Percentiles rank a stretch among this genome's conserved stretches.
phyloP scores from a whole-genome alignment of 2,329 filamentous ascomycete genomes.

The Chrysoporthe puriensis region DNA sequence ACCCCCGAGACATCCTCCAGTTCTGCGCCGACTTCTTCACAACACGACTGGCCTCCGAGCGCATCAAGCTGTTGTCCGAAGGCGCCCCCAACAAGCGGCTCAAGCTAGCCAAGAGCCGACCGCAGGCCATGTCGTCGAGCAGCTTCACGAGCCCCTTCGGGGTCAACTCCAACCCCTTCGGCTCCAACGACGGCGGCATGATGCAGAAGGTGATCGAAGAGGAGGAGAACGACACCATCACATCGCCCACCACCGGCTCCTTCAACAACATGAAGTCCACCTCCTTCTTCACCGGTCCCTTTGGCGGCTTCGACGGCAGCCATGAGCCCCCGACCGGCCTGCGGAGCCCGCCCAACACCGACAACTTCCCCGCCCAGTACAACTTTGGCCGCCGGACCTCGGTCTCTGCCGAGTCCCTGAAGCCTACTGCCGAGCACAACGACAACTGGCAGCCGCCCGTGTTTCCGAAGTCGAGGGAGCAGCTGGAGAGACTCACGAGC shows the following conservation, averaged over 20 bases:
- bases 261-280: constrained; percentile 55
- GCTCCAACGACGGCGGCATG: constrained; percentile 50
- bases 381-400: constrained; percentile 92
- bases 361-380: constrained; percentile 87
- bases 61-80: constrained; percentile 56
- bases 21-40: constrained; percentile 73
- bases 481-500: constrained; percentile 75
- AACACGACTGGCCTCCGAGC: constrained; percentile 67
- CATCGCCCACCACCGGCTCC: constrained; percentile 70
- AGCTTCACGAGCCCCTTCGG: constrained; percentile 76
- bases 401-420: constrained; percentile 94
- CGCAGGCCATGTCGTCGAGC: constrained; percentile 63
- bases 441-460: constrained; percentile 90
- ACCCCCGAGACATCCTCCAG: constrained; percentile 68
- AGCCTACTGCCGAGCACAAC: constrained; percentile 79
- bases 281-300: constrained; percentile 53
- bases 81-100: constrained; percentile 27
- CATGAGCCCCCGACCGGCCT: constrained; percentile 51
- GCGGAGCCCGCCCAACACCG: constrained; percentile 57
- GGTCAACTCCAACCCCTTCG: constrained; percentile 74
- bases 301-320: constrained; percentile 55
- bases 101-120: constrained; percentile 23
- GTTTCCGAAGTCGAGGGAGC: constrained; percentile 81
- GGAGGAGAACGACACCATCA: constrained; percentile 76
- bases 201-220: constrained; percentile 73